Base-by-base conservation (phyloP, 257 asterid species). In the Nicotiana sylvestris region DNA sequence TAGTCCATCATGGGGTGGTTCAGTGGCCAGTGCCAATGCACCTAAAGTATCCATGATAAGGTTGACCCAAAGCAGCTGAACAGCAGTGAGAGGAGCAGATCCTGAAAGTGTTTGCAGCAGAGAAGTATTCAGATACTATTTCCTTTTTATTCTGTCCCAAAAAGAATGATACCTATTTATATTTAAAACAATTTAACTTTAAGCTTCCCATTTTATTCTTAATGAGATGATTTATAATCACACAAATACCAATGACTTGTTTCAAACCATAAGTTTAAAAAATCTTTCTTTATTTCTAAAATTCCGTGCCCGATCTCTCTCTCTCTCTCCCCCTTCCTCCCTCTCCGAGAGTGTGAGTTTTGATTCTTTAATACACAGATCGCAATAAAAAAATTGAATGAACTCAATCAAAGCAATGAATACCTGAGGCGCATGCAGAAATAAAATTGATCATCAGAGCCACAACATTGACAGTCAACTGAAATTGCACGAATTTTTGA, bases 51-150 rank as follows among this genome's bases (percentile, higher is more conserved):
- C 99, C 99, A 96, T 96, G 56, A 96, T 96, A 82, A 96, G 90
- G 94, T 96, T 96, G 84, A 96, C 98, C 98, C 99, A 96, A 2
- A 96, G 97, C 92, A 96, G 86, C 86, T 96, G 99, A 56, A 96
- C 98, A 9, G 98, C 98, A 7, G 99, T 96, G 79, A 96, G 98
- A 70, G 99, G 99, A 79, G 98, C 99, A 18, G 98, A 90, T 76
- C 99, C 98, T 96, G 94, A 70, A 82, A 82, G 35, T 17, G 21
- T 25, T 55, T 78, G 27, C 39, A 53, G 66, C 49, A 85, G 33
- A 58, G 69, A 61, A 64, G 1, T 49, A 27, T 43, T 70, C 51
- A 43, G 51, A 43, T 43, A 43, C 51, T 43, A 9, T 43, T 43
- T 43, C 51, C 12, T 9, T 43, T 43, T 43, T 9, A 43, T 9